Conservation (phyloP, 352 stramenopile species). For the Phytophthora multivora region DNA sequence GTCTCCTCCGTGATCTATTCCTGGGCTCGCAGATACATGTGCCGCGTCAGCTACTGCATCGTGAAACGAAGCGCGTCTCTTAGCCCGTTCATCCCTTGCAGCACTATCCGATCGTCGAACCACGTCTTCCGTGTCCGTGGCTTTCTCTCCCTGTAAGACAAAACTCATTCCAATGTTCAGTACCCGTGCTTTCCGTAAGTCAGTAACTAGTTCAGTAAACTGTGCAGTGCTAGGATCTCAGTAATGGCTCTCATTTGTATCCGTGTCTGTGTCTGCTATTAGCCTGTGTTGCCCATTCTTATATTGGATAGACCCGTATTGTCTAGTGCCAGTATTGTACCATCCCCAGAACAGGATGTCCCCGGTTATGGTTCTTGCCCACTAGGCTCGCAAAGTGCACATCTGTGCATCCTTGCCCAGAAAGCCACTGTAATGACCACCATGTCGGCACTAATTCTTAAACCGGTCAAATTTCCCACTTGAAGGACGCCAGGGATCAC, state of each 20-base stretch:
- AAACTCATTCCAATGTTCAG: not conserved
- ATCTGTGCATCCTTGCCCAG: not conserved
- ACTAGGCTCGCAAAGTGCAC: not conserved
- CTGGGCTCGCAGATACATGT: not conserved
- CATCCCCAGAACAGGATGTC: too few relatives aligned
- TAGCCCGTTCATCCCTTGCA: not conserved
- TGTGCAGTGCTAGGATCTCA: too few relatives aligned
- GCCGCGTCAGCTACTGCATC: not conserved
- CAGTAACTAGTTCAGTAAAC: too few relatives aligned
- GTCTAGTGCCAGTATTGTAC: too few relatives aligned
- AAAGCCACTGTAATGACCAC: constrained; percentile 1
- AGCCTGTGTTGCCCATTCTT: too few relatives aligned
- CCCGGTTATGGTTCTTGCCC: not conserved
- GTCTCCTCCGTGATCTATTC: not conserved
- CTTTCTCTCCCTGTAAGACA: too few relatives aligned
- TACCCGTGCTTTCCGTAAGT: too few relatives aligned
- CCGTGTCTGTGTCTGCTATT: too few relatives aligned
- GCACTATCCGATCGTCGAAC: not conserved
- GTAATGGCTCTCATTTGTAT: too few relatives aligned
- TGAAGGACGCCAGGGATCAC: too few relatives aligned
- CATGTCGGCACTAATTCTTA: not conserved
- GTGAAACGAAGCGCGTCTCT: not conserved
- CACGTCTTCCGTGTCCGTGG: not conserved
- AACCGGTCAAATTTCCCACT: not conserved
- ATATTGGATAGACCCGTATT: too few relatives aligned